phyloP scores from a whole-genome alignment of 257 asterid genomes.

The Fraxinus cuspidata region DNA sequence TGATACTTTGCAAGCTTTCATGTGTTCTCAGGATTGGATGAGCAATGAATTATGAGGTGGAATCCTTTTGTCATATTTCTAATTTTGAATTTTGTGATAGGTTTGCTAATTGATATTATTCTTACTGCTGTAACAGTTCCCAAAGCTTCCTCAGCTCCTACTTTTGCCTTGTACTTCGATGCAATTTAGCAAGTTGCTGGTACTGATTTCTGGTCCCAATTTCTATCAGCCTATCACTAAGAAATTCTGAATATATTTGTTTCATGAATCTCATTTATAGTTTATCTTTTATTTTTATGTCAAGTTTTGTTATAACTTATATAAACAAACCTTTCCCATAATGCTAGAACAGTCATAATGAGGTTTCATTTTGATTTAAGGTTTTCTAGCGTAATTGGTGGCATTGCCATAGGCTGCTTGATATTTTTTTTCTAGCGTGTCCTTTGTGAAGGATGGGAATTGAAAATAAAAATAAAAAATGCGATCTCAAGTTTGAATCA shows the following conservation, averaged over 20 bases:
- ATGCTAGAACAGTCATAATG: not conserved
- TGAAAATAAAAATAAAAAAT: not conserved
- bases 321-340: not conserved
- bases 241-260: conserved; percentile 1
- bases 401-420: conserved; percentile 16
- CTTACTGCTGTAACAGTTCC: conserved; percentile 38
- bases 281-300: not conserved
- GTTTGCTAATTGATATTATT: conserved; percentile 25
- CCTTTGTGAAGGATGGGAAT: conserved; percentile 7
- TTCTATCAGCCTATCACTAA: conserved; percentile 17
- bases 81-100: conserved; percentile 6
- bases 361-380: conserved; percentile 3
- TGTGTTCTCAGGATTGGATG: conserved; percentile 92
- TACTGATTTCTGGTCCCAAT: conserved; percentile 22
- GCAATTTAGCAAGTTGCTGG: conserved; percentile 32
- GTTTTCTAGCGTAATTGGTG: conserved; percentile 4
- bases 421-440: not conserved
- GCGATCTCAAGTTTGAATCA: conserved; percentile 22
- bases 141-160: conserved; percentile 27
- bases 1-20: conserved; percentile 77
- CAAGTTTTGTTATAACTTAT: conserved; percentile 1
- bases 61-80: conserved; percentile 15
- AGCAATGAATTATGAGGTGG: conserved; percentile 61
- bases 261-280: conserved; percentile 10
- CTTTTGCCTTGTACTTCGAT: conserved; percentile 41